phyloP scores from a whole-genome alignment of 176 grass and related monocot genomes.

The Triticum aestivum region IWGSC_CS_RefSeq_v2.1 NC_057812.1:11621438-11621937 shows the following conservation, averaged over 20 bases:
- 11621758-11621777: constrained; percentile 76
- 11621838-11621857: constrained; percentile 69
- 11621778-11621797: constrained; percentile 57
- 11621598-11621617: neutral
- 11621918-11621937: neutral
- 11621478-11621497: too few relatives aligned
- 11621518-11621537: neutral
- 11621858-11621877: constrained; percentile 51
- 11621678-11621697: neutral
- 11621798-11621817: constrained; percentile 75
- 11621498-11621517: neutral
- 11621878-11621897: neutral
- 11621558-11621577: neutral
- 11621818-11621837: constrained; percentile 57
- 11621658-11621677: neutral
- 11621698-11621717: neutral
- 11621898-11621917: neutral
- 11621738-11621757: constrained; percentile 37
- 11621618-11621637: neutral
- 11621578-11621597: neutral
- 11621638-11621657: neutral
- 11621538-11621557: neutral
- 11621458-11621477: too few relatives aligned
- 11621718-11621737: constrained; percentile 48
- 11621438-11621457: too few relatives aligned